phyloP scores from a whole-genome alignment of 345 rosid genomes.

The Noccaea caerulescens region DNA sequence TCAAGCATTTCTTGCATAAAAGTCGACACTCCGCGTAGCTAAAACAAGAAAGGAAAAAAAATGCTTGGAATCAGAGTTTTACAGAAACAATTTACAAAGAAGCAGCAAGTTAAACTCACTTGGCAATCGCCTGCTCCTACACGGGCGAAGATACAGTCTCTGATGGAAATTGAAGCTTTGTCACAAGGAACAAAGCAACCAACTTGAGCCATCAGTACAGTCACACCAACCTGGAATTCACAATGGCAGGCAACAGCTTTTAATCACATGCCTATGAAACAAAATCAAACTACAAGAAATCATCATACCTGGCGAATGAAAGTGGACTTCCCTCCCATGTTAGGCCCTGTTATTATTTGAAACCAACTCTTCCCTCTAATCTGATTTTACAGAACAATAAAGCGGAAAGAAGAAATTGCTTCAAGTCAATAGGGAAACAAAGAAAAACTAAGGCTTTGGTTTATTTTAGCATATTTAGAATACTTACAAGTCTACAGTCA shows the following conservation, averaged over 20 bases:
- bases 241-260: neutral
- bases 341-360: slow-evolving; percentile 97
- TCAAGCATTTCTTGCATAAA: slow-evolving; percentile 99
- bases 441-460: slow-evolving; percentile 19
- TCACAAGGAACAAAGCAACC: slow-evolving; percentile 97
- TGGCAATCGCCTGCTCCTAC: slow-evolving; percentile 99
- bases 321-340: slow-evolving; percentile 99
- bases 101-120: slow-evolving; percentile 53
- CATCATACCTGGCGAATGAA: slow-evolving; percentile 84
- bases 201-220: slow-evolving; percentile 96
- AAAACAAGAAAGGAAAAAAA: slow-evolving; percentile 21
- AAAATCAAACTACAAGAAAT: slow-evolving; percentile 8
- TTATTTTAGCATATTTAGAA: slow-evolving; percentile 16
- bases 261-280: neutral
- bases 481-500: slow-evolving; percentile 89
- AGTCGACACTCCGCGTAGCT: slow-evolving; percentile 97
- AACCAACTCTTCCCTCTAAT: slow-evolving; percentile 91
- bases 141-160: slow-evolving; percentile 97
- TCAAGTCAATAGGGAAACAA: slow-evolving; percentile 34
- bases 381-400: slow-evolving; percentile 52
- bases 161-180: slow-evolving; percentile 82
- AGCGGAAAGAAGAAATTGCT: slow-evolving; percentile 28
- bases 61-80: neutral
- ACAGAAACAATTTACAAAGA: slow-evolving; percentile 9
- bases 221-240: slow-evolving; percentile 77